Evolutionary conservation across 306 rosid genomes (phyloP).

Genomic region (Gastrolobium bilobum): DNA sequence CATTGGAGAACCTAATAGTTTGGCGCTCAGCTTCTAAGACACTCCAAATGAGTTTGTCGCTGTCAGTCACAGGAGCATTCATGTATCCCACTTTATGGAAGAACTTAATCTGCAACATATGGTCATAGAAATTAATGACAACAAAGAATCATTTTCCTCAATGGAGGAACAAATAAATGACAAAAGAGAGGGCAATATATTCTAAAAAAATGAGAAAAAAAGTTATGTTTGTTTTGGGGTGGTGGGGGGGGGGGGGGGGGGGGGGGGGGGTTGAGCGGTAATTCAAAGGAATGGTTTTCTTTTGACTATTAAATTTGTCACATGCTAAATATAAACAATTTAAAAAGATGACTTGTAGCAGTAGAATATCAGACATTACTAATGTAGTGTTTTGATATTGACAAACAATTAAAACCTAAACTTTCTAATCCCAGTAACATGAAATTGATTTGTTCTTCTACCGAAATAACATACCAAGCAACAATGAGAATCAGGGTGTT

Average conservation of each 20-base stretch:
- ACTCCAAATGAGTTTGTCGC: conserved; percentile 88
- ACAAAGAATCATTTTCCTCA: background rate
- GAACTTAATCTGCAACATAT: conserved; percentile 77
- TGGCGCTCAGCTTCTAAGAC: conserved; percentile 94
- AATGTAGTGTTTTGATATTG: conserved; percentile 7
- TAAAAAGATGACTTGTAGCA: conserved; percentile 15
- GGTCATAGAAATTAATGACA: conserved; percentile 42
- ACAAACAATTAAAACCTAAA: conserved; percentile 28
- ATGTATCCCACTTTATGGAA: conserved; percentile 83
- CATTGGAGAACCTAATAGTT: conserved; percentile 69
- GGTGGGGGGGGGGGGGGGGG: background rate
- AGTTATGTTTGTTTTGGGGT: background rate
- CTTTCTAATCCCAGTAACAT: conserved; percentile 29
- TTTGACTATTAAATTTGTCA: background rate
- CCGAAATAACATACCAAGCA: conserved; percentile 71
- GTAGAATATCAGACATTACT: conserved; percentile 33
- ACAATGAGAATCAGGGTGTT: conserved; percentile 93
- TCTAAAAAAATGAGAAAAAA: conserved; percentile 12
- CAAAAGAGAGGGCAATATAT: conserved; percentile 3
- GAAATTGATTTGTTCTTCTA: conserved; percentile 26
- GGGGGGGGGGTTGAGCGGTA: background rate
- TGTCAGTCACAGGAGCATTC: conserved; percentile 73
- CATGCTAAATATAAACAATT: conserved; percentile 25
- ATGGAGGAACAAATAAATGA: background rate
- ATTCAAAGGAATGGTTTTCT: conserved; percentile 20